Evolutionary conservation across 2,329 filamentous ascomycete genomes (phyloP).

Genomic region (Sarocladium oryzae): DNA sequence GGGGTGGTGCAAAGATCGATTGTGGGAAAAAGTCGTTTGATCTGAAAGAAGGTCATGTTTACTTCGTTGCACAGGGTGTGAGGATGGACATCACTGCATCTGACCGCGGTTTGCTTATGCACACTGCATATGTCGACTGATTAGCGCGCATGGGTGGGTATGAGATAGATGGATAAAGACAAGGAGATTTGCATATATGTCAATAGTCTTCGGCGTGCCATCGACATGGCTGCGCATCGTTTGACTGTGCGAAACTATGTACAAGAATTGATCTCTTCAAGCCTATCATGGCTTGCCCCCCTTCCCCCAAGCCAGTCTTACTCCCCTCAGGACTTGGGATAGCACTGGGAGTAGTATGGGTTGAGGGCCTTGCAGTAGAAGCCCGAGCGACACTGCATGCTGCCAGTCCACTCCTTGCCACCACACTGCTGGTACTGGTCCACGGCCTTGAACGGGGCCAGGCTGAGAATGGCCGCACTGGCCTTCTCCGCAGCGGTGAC

Average conservation of each 20-base stretch:
- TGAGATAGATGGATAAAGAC: no score
- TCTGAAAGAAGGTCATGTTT: conserved; percentile 18
- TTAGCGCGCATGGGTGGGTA: no score
- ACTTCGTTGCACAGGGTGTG: conserved; percentile 19
- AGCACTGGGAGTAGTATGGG: conserved; percentile 15
- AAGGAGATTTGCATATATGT: neutral
- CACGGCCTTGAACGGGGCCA: conserved; percentile 10
- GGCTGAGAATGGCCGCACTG: conserved; percentile 22
- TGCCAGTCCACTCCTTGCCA: conserved; percentile 17
- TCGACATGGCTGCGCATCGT: neutral
- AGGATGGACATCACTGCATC: conserved; percentile 16
- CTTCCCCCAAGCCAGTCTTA: no score
- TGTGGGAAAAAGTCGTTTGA: conserved; percentile 17
- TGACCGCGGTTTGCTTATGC: conserved; percentile 15
- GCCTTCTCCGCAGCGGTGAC: conserved; percentile 59
- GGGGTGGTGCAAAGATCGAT: conserved; percentile 16
- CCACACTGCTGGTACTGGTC: conserved; percentile 16
- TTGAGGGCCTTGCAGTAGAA: conserved; percentile 15
- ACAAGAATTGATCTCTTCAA: conserved; percentile 2
- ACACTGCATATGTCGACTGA: conserved; percentile 16
- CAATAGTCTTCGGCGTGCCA: neutral
- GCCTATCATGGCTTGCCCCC: no score
- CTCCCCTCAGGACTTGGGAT: neutral
- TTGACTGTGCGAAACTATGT: neutral
- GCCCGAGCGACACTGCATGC: conserved; percentile 15